A percentile compares a stretch with the other conserved stretches of the same genome.
phyloP scores from a whole-genome alignment of 148 eudicot genomes.

The Salicornia ramosissima region DNA sequence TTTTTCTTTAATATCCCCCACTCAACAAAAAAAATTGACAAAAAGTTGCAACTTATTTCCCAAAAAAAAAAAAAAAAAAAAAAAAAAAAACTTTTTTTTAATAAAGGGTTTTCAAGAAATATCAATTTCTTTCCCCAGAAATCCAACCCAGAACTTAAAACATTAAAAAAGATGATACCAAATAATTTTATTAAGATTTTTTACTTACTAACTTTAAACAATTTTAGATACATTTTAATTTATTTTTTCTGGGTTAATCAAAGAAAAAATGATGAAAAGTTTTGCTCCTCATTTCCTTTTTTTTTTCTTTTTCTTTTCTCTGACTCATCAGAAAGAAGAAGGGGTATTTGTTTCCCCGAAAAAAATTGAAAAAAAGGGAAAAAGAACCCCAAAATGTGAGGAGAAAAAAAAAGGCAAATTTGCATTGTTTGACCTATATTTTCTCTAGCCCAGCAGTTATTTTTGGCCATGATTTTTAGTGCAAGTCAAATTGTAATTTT shows the following conservation, averaged over 20 bases:
- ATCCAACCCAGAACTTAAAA: slow-evolving; percentile 5
- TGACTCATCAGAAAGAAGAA: background rate
- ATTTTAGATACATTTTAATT: slow-evolving; percentile 13
- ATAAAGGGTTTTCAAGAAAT: background rate
- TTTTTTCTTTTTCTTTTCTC: background rate
- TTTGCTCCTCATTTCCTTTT: background rate
- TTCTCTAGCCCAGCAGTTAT: slow-evolving; percentile 9
- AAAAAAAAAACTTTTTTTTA: too few relatives aligned
- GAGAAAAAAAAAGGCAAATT: background rate
- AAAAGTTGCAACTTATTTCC: background rate
- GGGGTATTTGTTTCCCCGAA: background rate
- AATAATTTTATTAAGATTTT: too few relatives aligned
- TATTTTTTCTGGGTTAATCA: too few relatives aligned
- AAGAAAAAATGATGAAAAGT: background rate
- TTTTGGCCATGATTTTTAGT: background rate
- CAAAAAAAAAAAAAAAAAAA: too few relatives aligned
- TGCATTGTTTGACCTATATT: slow-evolving; percentile 9
- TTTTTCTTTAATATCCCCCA: background rate
- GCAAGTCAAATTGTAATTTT: too few relatives aligned
- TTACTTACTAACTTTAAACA: background rate
- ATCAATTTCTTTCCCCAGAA: background rate
- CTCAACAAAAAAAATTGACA: background rate
- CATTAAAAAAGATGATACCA: background rate
- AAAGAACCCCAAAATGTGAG: background rate
- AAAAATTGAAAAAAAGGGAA: too few relatives aligned